Percentiles rank a stretch among this genome's conserved stretches.
Evolutionary conservation across 257 asterid genomes (phyloP).

Genomic region (Linderniella brevidens): DNA sequence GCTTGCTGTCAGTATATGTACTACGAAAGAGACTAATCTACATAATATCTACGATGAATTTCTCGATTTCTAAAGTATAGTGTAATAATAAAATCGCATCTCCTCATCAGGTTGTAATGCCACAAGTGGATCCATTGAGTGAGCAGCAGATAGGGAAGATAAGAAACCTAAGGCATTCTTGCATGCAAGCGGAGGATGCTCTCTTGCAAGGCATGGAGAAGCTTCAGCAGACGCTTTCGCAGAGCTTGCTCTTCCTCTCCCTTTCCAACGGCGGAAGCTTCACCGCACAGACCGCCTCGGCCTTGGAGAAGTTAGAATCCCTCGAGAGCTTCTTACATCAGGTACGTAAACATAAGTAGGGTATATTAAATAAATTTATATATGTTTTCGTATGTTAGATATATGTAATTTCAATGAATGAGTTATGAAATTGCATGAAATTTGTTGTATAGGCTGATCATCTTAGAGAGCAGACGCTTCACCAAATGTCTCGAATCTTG

Average conservation of each 20-base stretch:
- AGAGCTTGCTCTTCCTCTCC: conserved; percentile 37
- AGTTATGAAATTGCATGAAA: not conserved
- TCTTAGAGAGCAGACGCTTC: conserved; percentile 1
- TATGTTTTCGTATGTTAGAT: not conserved
- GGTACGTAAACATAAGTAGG: conserved; percentile 18
- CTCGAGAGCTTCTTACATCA: conserved; percentile 58
- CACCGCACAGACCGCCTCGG: conserved; percentile 36
- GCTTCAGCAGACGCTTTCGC: conserved; percentile 71
- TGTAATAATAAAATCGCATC: not conserved
- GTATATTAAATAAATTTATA: not conserved
- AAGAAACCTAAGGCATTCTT: conserved; percentile 41
- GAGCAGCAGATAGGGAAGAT: conserved; percentile 46
- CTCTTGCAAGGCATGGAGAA: conserved; percentile 81
- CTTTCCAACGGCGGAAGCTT: conserved; percentile 19
- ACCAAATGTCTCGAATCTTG: conserved; percentile 1
- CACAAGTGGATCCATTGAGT: conserved; percentile 48
- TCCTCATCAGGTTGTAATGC: conserved; percentile 49
- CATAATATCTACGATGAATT: too few relatives aligned
- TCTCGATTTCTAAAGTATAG: too few relatives aligned
- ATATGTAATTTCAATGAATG: not conserved
- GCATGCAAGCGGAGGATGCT: conserved; percentile 94
- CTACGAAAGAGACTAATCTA: too few relatives aligned
- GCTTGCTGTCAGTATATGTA: too few relatives aligned
- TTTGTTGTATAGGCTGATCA: conserved; percentile 1
- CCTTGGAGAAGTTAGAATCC: conserved; percentile 57